Evolutionary conservation across 2,329 filamentous ascomycete species (phyloP).

Genomic region (Talaromyces funiculosus): DNA sequence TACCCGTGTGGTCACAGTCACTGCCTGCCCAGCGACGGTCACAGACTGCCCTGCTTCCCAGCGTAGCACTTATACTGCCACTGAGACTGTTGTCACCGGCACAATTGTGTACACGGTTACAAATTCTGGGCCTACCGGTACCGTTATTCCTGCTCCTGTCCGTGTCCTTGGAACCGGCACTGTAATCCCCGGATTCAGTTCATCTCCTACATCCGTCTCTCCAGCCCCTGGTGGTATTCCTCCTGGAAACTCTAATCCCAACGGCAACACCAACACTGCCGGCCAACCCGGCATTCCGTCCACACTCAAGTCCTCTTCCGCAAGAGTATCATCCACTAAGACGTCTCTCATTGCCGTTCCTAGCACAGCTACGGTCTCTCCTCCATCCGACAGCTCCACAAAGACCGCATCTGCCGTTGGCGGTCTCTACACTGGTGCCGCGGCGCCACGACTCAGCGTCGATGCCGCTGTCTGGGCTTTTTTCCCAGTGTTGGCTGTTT

Average conservation of each 20-base stretch:
- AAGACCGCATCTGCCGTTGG: background rate
- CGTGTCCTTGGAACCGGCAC: background rate
- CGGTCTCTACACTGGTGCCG: background rate
- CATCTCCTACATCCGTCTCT: background rate
- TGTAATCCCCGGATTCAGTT: background rate
- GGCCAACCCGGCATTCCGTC: background rate
- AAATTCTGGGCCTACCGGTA: background rate
- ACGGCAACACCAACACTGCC: background rate
- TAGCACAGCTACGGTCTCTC: background rate
- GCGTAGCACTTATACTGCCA: background rate
- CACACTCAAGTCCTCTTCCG: background rate
- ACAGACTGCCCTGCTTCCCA: conserved; percentile 4
- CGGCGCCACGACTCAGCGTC: background rate
- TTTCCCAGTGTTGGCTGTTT: background rate
- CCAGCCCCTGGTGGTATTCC: background rate
- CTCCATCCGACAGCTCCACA: background rate
- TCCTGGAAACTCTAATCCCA: background rate
- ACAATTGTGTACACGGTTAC: background rate
- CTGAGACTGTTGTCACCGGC: background rate
- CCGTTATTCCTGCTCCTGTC: background rate
- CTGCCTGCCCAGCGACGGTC: background rate
- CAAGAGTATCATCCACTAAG: background rate
- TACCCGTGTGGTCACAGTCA: background rate
- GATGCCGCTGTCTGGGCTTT: background rate
- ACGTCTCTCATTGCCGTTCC: background rate